A percentile compares a stretch with the other conserved stretches of the same genome.
These are phyloP conservation scores for Arthroderma sp. DNA, from an alignment of 2,329 filamentous ascomycete species.

Conservation along the genomic window DNA sequence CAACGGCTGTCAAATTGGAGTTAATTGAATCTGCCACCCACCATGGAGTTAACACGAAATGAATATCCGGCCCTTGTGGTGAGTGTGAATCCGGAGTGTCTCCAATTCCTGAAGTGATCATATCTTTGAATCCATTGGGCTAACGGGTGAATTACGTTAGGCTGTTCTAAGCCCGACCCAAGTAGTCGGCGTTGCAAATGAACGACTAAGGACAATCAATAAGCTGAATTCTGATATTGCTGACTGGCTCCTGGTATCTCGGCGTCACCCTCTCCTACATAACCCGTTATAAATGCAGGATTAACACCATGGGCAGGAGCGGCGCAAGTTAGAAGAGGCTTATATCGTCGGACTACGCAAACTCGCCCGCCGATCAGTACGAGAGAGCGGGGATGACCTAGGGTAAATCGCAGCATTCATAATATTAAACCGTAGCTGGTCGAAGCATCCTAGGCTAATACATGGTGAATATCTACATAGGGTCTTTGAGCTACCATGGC, in stretches of 20 bases:
- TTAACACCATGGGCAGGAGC: slow-evolving; percentile 50
- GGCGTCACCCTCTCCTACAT: background rate
- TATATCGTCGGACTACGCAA: slow-evolving; percentile 75
- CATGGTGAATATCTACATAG: slow-evolving; percentile 34
- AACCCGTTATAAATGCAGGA: background rate
- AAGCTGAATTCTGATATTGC: slow-evolving; percentile 83
- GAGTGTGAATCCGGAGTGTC: slow-evolving; percentile 28
- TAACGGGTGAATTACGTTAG: slow-evolving; percentile 33
- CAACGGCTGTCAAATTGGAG: background rate
- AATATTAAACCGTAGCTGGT: background rate
- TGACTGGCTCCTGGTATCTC: slow-evolving; percentile 82
- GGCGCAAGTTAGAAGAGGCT: slow-evolving; percentile 77
- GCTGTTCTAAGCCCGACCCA: slow-evolving; percentile 66
- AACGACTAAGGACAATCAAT: slow-evolving; percentile 75
- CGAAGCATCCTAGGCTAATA: slow-evolving; percentile 11
- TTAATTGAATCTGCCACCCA: background rate
- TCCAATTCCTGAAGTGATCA: background rate
- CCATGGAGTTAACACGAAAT: slow-evolving; percentile 65
- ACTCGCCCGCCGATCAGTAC: slow-evolving; percentile 59
- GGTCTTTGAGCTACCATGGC: slow-evolving; percentile 83
- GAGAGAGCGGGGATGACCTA: slow-evolving; percentile 65
- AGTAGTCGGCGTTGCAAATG: slow-evolving; percentile 68
- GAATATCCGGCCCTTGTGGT: slow-evolving; percentile 95
- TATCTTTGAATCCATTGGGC: background rate
- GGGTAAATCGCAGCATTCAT: slow-evolving; percentile 46